Percentiles rank a stretch among this genome's conserved stretches.
Evolutionary conservation across 148 eudicot genomes (phyloP).

Genomic region (Simmondsia chinensis): DNA sequence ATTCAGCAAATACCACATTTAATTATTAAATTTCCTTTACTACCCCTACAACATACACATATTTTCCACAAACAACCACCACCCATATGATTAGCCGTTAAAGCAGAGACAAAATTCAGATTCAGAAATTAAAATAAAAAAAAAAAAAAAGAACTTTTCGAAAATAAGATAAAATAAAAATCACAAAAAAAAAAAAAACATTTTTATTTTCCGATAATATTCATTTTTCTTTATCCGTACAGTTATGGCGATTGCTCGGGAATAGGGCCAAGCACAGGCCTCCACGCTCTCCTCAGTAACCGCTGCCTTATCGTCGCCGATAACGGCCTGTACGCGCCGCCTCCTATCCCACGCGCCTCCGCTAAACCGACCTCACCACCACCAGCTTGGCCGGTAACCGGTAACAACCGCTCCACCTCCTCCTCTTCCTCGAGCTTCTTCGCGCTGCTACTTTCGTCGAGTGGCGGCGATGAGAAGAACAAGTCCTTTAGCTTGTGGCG

Average conservation of each 20-base stretch:
- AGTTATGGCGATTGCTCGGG: constrained; percentile 52
- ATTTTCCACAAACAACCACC: too few species aligned
- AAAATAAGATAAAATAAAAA: too few species aligned
- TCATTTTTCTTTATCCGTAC: too few species aligned
- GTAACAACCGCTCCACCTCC: constrained; percentile 11
- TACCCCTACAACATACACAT: too few species aligned
- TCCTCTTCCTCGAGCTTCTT: constrained; percentile 14
- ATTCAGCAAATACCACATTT: too few species aligned
- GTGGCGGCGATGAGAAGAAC: constrained; percentile 64
- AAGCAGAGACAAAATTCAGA: too few species aligned
- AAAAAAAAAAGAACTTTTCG: too few species aligned
- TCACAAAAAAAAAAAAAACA: too few species aligned
- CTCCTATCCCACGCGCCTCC: constrained; percentile 13
- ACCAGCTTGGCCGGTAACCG: constrained; percentile 7
- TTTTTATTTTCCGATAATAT: too few species aligned
- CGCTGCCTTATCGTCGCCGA: constrained; percentile 73
- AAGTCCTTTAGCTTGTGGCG: constrained; percentile 69
- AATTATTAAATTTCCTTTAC: too few species aligned
- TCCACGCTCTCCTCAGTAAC: constrained; percentile 68
- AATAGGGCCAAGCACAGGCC: constrained; percentile 73
- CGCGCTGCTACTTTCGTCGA: constrained; percentile 9
- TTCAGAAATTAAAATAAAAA: too few species aligned
- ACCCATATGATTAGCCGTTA: too few species aligned
- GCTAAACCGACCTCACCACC: constrained; percentile 10
- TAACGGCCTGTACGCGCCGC: constrained; percentile 34